Conservation (phyloP, 2,329 filamentous ascomycete species). For the Colletotrichum tamarilloi region DNA sequence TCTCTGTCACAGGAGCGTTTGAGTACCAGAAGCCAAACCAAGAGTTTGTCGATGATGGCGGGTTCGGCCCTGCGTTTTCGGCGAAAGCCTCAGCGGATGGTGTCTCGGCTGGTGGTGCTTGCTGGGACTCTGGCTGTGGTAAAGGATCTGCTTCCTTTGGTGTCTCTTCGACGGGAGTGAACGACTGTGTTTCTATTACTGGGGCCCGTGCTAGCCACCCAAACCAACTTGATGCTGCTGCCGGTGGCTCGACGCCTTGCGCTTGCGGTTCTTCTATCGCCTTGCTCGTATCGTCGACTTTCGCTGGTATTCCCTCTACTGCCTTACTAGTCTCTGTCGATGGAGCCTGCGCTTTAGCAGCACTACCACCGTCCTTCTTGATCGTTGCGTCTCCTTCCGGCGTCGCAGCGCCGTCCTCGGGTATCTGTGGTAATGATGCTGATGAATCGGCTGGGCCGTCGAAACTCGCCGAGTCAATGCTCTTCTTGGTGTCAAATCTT, state of each 20-base stretch:
- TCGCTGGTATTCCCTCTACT: constrained; percentile 16
- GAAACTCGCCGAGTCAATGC: constrained; percentile 43
- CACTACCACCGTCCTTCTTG: background rate
- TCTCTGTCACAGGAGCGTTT: constrained; percentile 31
- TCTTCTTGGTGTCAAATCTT: constrained; percentile 60
- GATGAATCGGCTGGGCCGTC: constrained; percentile 46
- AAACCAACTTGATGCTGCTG: constrained; percentile 61
- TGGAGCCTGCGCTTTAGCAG: background rate
- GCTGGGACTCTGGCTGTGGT: constrained; percentile 27
- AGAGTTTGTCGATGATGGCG: constrained; percentile 42
- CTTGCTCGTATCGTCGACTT: constrained; percentile 45
- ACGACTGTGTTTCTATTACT: constrained; percentile 25
- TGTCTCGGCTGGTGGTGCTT: constrained; percentile 13
- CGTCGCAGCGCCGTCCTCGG: constrained; percentile 38
- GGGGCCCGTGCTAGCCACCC: constrained; percentile 59
- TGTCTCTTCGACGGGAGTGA: constrained; percentile 14
- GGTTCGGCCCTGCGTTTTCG: constrained; percentile 36
- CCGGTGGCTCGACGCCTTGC: constrained; percentile 27
- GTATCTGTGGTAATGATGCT: constrained; percentile 43
- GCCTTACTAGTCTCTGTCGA: background rate
- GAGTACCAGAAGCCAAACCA: constrained; percentile 56
- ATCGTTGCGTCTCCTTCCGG: background rate
- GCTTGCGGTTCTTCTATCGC: background rate
- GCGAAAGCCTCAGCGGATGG: constrained; percentile 15
- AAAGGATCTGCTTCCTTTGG: constrained; percentile 33